Evolutionary conservation across 1,284 basidiomycete genomes (phyloP).

Genomic region (Ustanciosporium gigantosporum): DNA sequence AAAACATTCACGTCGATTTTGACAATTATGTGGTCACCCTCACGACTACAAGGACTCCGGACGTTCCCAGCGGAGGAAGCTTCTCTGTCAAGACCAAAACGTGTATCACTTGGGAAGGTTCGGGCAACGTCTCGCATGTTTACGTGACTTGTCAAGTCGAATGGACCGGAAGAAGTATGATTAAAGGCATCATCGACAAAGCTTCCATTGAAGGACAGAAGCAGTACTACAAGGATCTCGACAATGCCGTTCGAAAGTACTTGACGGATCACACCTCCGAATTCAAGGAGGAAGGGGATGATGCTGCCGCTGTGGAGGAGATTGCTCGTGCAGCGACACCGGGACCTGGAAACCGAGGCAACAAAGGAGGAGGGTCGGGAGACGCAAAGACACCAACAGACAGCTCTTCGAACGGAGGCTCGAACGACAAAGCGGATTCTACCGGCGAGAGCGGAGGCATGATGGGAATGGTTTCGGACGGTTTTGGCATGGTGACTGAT

Average conservation of each 20-base stretch:
- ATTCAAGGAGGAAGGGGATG: constrained; percentile 82
- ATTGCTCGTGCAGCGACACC: constrained; percentile 41
- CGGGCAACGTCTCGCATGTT: constrained; percentile 72
- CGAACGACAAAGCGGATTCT: neutral
- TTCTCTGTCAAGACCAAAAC: constrained; percentile 92
- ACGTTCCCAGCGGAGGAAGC: constrained; percentile 88
- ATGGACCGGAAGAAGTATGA: constrained; percentile 94
- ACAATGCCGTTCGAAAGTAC: constrained; percentile 75
- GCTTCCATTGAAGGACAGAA: constrained; percentile 94
- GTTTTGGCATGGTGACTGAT: constrained; percentile 31
- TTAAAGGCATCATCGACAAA: constrained; percentile 92
- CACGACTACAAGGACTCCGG: constrained; percentile 89
- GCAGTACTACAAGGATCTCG: constrained; percentile 80
- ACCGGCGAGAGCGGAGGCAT: constrained; percentile 2
- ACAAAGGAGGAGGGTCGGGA: constrained; percentile 11
- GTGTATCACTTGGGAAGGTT: constrained; percentile 89
- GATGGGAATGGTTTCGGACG: constrained; percentile 13
- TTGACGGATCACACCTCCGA: constrained; percentile 85
- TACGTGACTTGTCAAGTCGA: constrained; percentile 89
- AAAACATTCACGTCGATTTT: constrained; percentile 78
- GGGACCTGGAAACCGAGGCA: constrained; percentile 7
- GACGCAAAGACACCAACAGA: constrained; percentile 3
- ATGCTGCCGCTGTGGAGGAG: constrained; percentile 55
- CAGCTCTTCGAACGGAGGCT: constrained; percentile 1
- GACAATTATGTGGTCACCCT: constrained; percentile 81